Evolutionary conservation across 495 filamentous ascomycete genomes (phyloP), one percentile per base, ranked within the genome.

Genomic region (Corynascus novoguineensis): DNA sequence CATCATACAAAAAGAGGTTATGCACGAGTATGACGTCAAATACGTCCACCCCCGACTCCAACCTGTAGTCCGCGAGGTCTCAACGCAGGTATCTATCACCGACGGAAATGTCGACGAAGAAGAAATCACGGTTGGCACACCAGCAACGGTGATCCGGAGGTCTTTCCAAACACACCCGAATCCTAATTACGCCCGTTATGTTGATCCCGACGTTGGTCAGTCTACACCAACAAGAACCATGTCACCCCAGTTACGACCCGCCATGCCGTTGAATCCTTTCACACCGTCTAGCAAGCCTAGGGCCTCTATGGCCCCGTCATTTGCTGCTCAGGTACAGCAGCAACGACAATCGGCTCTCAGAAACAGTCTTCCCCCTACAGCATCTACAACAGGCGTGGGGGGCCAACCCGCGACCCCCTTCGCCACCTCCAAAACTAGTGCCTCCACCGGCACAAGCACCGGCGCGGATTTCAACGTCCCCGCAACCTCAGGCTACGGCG

Each of bases 21-120:
- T 97, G 74, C 84, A 90, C 66, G 93, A 98, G 73, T 98, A 98
- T 71, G 89, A 98, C 70, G 87, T 83, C 46, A 97, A 97, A 77
- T 96, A 83, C 59, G 93, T 98, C 2, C 89, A 95, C 67, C 93
- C 95, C 10, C 78, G 85, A n/a, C 81, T 95, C 9, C 86, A 92
- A 56, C 85, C 82, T 10, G 78, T 86, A 17, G 85, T 88, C 63
- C 83, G 93, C 59, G 90, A 97, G 66, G 91, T 93, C 6, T 87
- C 81, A 10, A 90, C 84, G 0, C 91, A 97, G 64, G 81, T 83
- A 40, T 77, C 80, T 0, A 64, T 73, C 50, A 71, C 75, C 21
- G 62, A 74, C 27, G 71, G 75, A 59, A 40, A 45, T 6, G 67
- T 74, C 25, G 77, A 81, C 3, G 60, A 71, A 5, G 78, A 81